Percentiles rank a stretch among this genome's conserved stretches.
Evolutionary conservation across 2,329 filamentous ascomycete species (phyloP).

Genomic region (Diaporthe vexans): DNA sequence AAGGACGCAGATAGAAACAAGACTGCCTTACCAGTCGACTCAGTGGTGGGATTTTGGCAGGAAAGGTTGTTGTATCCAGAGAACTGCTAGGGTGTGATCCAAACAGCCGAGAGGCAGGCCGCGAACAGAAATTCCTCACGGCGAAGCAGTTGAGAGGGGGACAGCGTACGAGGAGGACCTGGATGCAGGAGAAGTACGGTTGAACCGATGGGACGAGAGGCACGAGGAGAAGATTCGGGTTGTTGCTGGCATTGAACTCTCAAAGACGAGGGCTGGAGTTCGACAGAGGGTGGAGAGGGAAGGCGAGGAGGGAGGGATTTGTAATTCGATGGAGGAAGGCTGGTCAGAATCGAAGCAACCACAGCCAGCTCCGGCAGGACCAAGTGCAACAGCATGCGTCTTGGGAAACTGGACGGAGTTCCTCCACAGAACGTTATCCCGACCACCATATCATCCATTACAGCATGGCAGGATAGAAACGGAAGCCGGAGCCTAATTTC

Average conservation of each 20-base stretch:
- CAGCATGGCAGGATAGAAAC: neutral
- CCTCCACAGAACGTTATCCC: neutral
- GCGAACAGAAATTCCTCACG: too few relatives aligned
- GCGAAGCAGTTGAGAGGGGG: neutral
- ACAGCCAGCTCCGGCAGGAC: neutral
- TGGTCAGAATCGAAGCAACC: neutral
- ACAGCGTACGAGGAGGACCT: neutral
- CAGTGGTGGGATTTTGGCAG: neutral
- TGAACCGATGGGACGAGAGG: too few relatives aligned
- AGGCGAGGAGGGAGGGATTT: too few relatives aligned
- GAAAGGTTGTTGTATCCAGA: neutral
- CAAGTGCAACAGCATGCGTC: neutral
- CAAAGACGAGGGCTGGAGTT: neutral
- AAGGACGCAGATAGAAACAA: neutral
- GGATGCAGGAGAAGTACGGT: neutral
- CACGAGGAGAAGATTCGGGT: too few relatives aligned
- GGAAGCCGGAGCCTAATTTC: neutral
- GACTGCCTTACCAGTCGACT: neutral
- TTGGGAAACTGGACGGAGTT: neutral
- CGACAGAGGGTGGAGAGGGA: neutral
- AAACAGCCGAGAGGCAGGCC: too few relatives aligned
- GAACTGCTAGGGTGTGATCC: neutral
- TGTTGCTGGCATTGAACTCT: too few relatives aligned
- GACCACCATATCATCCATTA: accelerated
- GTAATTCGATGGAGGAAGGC: too few relatives aligned